A percentile compares a stretch with the other conserved stretches of the same genome.
phyloP scores from a whole-genome alignment of 2,329 filamentous ascomycete genomes.

The Colletotrichum sp. region DNA sequence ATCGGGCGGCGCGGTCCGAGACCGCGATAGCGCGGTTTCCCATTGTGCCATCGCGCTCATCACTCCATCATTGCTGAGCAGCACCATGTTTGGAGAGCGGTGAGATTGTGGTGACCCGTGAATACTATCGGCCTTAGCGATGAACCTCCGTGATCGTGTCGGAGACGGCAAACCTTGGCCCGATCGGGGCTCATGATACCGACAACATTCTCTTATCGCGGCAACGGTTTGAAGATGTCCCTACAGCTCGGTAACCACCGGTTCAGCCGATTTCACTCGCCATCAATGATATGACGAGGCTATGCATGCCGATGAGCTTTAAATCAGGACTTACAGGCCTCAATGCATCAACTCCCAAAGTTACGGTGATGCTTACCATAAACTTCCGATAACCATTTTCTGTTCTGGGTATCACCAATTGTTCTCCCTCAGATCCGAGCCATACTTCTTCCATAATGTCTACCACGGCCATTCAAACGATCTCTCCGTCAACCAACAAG shows the following conservation, averaged over 20 bases:
- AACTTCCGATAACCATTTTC: background rate
- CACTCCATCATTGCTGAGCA: background rate
- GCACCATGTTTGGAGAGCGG: background rate
- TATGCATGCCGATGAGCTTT: background rate
- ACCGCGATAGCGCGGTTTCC: constrained; percentile 62
- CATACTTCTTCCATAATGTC: background rate
- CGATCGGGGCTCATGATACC: background rate
- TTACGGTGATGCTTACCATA: background rate
- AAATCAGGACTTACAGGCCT: background rate
- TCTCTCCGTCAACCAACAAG: background rate
- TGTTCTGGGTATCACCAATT: background rate
- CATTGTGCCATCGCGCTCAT: constrained; percentile 41
- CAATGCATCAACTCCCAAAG: background rate
- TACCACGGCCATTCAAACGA: background rate
- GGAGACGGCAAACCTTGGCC: background rate
- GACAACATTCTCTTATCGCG: background rate
- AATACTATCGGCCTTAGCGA: background rate
- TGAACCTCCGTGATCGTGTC: background rate
- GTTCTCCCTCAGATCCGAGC: background rate
- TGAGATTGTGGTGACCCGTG: background rate
- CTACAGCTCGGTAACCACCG: background rate
- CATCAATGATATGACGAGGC: background rate
- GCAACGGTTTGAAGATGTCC: background rate
- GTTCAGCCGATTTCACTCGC: background rate
- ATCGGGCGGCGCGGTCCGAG: constrained; percentile 42